phyloP scores from a whole-genome alignment of 2,329 filamentous ascomycete species.

The Thelonectria olida region DNA sequence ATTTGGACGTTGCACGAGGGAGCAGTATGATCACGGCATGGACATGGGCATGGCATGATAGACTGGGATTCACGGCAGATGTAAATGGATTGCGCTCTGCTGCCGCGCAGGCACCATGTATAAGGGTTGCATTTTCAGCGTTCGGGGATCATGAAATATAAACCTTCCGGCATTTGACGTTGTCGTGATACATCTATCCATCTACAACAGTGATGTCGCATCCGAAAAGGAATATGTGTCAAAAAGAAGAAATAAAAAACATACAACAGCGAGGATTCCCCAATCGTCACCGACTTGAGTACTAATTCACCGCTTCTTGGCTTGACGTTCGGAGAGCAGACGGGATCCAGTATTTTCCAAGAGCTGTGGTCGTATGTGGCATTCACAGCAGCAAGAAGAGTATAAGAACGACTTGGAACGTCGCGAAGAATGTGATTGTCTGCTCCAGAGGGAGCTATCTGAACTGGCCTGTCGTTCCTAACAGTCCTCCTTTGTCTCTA shows the following conservation, averaged over 20 bases:
- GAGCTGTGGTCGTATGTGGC: too few species aligned
- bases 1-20: not conserved
- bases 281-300: too few species aligned
- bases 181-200: too few species aligned
- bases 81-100: not conserved
- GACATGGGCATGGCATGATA: constrained; percentile 21
- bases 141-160: not conserved
- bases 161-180: too few species aligned
- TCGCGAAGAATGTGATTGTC: too few species aligned
- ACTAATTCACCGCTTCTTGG: not conserved
- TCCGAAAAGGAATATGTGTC: not conserved
- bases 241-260: not conserved
- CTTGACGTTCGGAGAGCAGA: constrained; percentile 1
- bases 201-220: too few species aligned
- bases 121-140: not conserved
- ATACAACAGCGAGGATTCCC: constrained; percentile 7
- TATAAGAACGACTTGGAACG: too few species aligned
- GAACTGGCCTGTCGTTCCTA: too few species aligned
- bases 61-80: constrained; percentile 1
- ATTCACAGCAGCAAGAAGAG: too few species aligned
- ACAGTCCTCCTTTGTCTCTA: too few species aligned
- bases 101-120: constrained; percentile 1
- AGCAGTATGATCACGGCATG: not conserved
- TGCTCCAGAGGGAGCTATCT: too few species aligned
- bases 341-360: not conserved